These are phyloP conservation scores for Exophiala aquamarina DNA, from an alignment of 2,329 filamentous ascomycete species.

Conservation along the genomic window DNA sequence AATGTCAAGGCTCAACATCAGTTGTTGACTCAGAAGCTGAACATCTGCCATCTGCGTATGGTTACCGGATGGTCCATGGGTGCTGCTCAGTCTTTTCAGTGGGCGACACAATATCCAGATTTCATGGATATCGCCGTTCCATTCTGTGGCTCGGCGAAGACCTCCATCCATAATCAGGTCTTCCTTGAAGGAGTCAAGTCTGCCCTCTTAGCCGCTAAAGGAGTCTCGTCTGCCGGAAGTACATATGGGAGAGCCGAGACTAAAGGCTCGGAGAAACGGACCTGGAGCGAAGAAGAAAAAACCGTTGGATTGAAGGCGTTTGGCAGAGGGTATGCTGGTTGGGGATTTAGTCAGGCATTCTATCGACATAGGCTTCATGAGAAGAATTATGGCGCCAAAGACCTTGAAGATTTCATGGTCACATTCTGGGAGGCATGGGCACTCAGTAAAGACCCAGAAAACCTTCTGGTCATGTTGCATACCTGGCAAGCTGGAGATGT, in stretches of 20 bases:
- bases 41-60: slow-evolving; percentile 59
- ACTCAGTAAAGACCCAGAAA: slow-evolving; percentile 66
- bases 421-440: slow-evolving; percentile 78
- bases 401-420: slow-evolving; percentile 71
- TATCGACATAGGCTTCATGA: slow-evolving; percentile 72
- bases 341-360: slow-evolving; percentile 75
- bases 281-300: slow-evolving; percentile 56
- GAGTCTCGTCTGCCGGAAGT: slow-evolving; percentile 53
- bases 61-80: slow-evolving; percentile 73
- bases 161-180: slow-evolving; percentile 66
- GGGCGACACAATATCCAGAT: slow-evolving; percentile 62
- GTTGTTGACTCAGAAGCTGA: slow-evolving; percentile 64
- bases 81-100: slow-evolving; percentile 65
- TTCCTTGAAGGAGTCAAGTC: slow-evolving; percentile 66
- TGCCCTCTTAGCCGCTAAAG: slow-evolving; percentile 59
- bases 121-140: slow-evolving; percentile 67
- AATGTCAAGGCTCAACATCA: slow-evolving; percentile 67
- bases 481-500: slow-evolving; percentile 77
- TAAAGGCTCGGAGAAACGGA: slow-evolving; percentile 36
- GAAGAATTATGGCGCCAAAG: slow-evolving; percentile 62
- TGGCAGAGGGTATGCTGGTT: slow-evolving; percentile 74
- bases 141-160: slow-evolving; percentile 66
- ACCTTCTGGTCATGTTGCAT: slow-evolving; percentile 70
- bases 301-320: slow-evolving; percentile 67
- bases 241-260: slow-evolving; percentile 45